Percentiles rank a stretch among this genome's conserved stretches.
Conservation (phyloP, 2,329 filamentous ascomycete species). For the Volutella citrinella region DNA sequence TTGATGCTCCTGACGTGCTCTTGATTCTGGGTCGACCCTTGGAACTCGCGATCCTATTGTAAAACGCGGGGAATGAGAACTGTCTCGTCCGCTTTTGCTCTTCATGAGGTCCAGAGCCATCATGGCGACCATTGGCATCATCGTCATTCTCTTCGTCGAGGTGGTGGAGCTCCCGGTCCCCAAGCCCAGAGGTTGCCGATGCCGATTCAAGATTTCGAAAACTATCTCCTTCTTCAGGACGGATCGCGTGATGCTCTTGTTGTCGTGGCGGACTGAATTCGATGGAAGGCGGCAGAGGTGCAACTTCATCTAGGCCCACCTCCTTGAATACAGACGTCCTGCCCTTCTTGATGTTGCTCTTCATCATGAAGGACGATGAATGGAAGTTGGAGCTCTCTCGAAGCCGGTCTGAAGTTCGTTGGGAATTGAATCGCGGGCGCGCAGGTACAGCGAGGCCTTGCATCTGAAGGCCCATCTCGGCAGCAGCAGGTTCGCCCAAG, state of each 20-base stretch:
- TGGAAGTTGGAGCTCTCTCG: conserved; percentile 43
- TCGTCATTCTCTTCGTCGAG: conserved; percentile 5
- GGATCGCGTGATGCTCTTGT: too few relatives aligned
- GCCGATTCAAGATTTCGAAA: conserved; percentile 6
- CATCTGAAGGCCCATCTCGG: conserved; percentile 12
- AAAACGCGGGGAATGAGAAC: conserved; percentile 35
- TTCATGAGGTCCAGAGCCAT: conserved; percentile 1
- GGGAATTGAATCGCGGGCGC: conserved; percentile 50
- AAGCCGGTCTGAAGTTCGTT: conserved; percentile 48
- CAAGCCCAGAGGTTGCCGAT: too few relatives aligned
- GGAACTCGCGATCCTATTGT: conserved; percentile 38
- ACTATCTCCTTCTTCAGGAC: too few relatives aligned
- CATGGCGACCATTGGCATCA: too few relatives aligned
- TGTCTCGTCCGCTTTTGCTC: conserved; percentile 12
- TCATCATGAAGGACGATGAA: conserved; percentile 38
- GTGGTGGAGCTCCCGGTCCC: too few relatives aligned
- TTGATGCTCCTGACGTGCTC: conserved; percentile 41
- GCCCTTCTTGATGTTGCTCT: conserved; percentile 45
- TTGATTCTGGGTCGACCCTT: conserved; percentile 41
- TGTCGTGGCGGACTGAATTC: too few relatives aligned
- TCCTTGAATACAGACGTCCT: conserved; percentile 53
- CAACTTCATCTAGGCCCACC: conserved; percentile 43
- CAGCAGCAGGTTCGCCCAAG: too few relatives aligned
- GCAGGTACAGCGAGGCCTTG: conserved; percentile 15
- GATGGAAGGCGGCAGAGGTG: too few relatives aligned